Base-by-base conservation (phyloP, 2,329 filamentous ascomycete species). In the Colletotrichum camelliae region DNA sequence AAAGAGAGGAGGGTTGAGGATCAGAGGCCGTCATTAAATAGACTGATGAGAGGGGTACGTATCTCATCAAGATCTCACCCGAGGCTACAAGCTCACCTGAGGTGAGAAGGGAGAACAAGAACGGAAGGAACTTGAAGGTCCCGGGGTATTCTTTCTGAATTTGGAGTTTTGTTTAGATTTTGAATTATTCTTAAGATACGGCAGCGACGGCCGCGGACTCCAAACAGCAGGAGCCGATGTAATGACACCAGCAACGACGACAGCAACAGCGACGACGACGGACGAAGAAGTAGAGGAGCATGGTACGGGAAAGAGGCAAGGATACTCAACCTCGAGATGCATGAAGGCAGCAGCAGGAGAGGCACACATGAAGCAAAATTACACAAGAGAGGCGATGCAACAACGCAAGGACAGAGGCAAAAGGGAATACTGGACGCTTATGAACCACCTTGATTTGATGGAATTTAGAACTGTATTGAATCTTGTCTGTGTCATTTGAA, bases 311-410 rank as follows among this genome's bases (percentile, higher is more conserved):
- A 48, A 2, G 18, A 48, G 5, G 39, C 18, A 48, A 48, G 39
- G 18, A 48, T n/a, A 43, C 18, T 0, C 39, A 43, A n/a, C 0
- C 18, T 43, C 39, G 1, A 21, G 43, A 48, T 48, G 0, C 10
- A n/a, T 1, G 43, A 48, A 21, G 1, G 5, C n/a, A 48, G n/a
- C 9, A 48, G 0, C 9, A 21, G n/a, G 18, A 21, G 43, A 21
- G 43, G 43, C n/a, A 10, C 1, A 1, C 43, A 52, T 18, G 43
- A 24, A 52, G 43, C 10, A 52, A 5, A 52, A 52, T 16, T 52
- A 7, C 43, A 21, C n/a, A 12, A 52, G 13, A 12, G 10, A 21
- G 39, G 18, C 10, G 18, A 52, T 2, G 2, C n/a, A 24, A n/a
- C 43, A 24, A n/a, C 2, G 10, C 1, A 52, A 13, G 43, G 12